Evolutionary conservation across 2,329 filamentous ascomycete species (phyloP).

Genomic region (Chrysoporthe cubensis): DNA sequence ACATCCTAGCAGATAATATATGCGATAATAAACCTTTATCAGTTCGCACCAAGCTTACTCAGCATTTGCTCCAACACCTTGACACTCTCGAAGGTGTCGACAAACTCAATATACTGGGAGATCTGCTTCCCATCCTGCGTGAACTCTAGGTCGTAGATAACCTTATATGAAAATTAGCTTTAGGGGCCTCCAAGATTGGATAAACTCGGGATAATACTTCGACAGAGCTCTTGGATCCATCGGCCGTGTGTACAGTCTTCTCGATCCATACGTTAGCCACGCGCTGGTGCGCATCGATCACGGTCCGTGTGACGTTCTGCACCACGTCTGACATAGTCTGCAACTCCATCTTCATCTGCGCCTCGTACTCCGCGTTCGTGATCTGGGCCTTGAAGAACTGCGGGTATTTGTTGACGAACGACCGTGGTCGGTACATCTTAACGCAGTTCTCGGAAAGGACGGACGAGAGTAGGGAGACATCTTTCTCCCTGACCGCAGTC

Average conservation of each 20-base stretch:
- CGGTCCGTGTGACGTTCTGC: slow-evolving; percentile 30
- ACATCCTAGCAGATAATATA: background rate
- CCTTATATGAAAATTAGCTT: slow-evolving; percentile 11
- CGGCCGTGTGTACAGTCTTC: slow-evolving; percentile 26
- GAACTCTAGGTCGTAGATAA: slow-evolving; percentile 30
- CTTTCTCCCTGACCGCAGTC: slow-evolving; percentile 28
- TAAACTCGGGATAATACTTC: slow-evolving; percentile 22
- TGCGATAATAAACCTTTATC: background rate
- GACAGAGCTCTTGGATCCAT: slow-evolving; percentile 25
- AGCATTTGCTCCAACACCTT: slow-evolving; percentile 33
- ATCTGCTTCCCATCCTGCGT: slow-evolving; percentile 31
- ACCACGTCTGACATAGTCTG: slow-evolving; percentile 30
- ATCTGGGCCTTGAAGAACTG: slow-evolving; percentile 32
- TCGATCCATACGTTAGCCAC: slow-evolving; percentile 31
- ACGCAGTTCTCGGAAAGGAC: slow-evolving; percentile 30
- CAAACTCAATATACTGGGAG: slow-evolving; percentile 31
- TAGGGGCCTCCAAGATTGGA: background rate
- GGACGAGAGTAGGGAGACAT: slow-evolving; percentile 29
- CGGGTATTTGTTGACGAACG: slow-evolving; percentile 31
- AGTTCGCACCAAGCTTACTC: slow-evolving; percentile 9
- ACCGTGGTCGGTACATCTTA: slow-evolving; percentile 31
- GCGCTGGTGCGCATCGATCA: slow-evolving; percentile 28
- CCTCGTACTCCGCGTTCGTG: slow-evolving; percentile 34
- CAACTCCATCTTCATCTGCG: slow-evolving; percentile 27
- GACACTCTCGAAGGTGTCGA: slow-evolving; percentile 31